Evolutionary conservation across 192 early-diverging fungal genomes (phyloP).

Genomic region (Coemansia sp.): DNA sequence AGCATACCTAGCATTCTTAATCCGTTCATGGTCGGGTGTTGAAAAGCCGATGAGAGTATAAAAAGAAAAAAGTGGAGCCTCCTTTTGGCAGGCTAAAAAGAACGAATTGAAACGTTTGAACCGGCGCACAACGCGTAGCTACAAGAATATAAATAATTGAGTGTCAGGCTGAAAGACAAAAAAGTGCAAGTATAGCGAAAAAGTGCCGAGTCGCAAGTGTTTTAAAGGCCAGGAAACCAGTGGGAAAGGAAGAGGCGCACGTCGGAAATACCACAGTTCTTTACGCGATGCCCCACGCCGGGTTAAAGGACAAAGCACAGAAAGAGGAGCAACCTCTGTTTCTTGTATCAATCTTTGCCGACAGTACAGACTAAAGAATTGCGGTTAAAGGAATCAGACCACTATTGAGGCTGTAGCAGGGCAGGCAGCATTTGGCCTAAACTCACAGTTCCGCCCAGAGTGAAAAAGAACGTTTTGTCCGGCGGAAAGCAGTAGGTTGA

Average conservation of each 20-base stretch:
- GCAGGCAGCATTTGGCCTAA: too few relatives aligned
- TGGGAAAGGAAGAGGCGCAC: conserved; percentile 7
- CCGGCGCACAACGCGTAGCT: conserved; percentile 18
- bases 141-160: conserved; percentile 10
- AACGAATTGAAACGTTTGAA: neutral
- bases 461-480: neutral
- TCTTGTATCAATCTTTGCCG: neutral
- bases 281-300: neutral
- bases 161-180: neutral
- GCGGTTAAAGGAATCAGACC: too few relatives aligned
- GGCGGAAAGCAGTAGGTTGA: neutral
- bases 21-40: conserved; percentile 43
- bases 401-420: too few relatives aligned
- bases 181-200: conserved; percentile 1
- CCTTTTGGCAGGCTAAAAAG: conserved; percentile 5
- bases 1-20: conserved; percentile 54
- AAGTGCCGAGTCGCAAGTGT: neutral
- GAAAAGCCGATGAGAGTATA: conserved; percentile 5
- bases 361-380: too few relatives aligned
- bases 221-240: conserved; percentile 8
- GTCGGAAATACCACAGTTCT: neutral
- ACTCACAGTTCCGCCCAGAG: too few relatives aligned
- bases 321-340: neutral
- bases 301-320: neutral
- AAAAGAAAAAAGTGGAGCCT: conserved; percentile 2